Evolutionary conservation across 805 yeast species (phyloP), one percentile per base, ranked within the genome.

Genomic region (Kodamaea sagamina): DNA sequence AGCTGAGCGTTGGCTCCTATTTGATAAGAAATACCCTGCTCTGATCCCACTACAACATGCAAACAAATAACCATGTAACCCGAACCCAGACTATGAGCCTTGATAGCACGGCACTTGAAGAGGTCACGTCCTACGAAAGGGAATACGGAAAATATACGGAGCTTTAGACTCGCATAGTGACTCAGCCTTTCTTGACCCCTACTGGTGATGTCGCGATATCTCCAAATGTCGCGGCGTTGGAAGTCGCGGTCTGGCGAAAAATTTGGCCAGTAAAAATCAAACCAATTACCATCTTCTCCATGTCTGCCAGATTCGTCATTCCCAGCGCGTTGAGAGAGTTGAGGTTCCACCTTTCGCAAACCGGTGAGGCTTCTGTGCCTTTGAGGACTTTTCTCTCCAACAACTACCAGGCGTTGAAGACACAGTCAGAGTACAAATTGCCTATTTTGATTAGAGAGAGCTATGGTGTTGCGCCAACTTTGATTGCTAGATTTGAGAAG

Each of bases 361-460:
- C 83, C n/a, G 85, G 86, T n/a, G 79, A 79, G 49, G 79, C 87
- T 4, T 79, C 90, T 10, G 72, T 69, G 7, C 80, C 85, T 6
- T 70, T 86, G 54, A 80, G 88, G 63, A 66, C 77, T 12, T 88
- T 84, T 57, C 68, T 88, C 50, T 65, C 77, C 37, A 71, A 75
- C 44, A 71, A 81, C 56, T 87, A 87, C 63, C 81, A 85, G n/a
- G 56, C 70, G n/a, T 67, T 88, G 55, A 77, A 78, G 59, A 59
- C 77, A 47, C 65, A 65, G 47, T 59, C 65, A 50, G 79, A 86
- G 55, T 82, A 90, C 46, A 66, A 71, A 46, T 67, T 85, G 22
- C 95, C 95, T 9, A 81, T 88, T 42, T 72, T 88, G 59, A 75
- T 88, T 48, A 81, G 96, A 66, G 96, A 88, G 64, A 78, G 89